Evolutionary conservation across 129 eudicot species (phyloP).

Genomic region (Tagetes erecta): DNA sequence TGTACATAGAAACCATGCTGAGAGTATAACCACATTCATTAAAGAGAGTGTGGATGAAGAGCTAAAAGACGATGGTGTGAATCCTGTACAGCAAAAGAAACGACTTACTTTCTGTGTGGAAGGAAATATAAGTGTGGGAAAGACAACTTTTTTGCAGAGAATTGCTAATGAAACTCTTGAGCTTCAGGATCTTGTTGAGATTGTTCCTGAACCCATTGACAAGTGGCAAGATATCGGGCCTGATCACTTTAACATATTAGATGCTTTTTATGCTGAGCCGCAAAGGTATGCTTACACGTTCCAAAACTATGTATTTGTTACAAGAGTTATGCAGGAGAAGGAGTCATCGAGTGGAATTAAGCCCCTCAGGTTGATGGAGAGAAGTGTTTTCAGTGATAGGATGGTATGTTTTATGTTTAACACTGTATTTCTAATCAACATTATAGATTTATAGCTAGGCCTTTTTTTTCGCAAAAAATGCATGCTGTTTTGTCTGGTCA

Average conservation of each 20-base stretch:
- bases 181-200: constrained; percentile 88
- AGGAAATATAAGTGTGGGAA: constrained; percentile 95
- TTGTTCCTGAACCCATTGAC: constrained; percentile 89
- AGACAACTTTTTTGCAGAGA: constrained; percentile 84
- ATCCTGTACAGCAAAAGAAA: constrained; percentile 40
- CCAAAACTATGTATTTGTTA: constrained; percentile 90
- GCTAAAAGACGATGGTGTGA: constrained; percentile 48
- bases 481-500: background rate
- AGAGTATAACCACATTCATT: constrained; percentile 82
- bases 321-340: constrained; percentile 94
- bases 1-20: constrained; percentile 85
- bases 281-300: constrained; percentile 90
- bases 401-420: constrained; percentile 52
- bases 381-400: constrained; percentile 93
- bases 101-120: constrained; percentile 88
- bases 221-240: constrained; percentile 96
- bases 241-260: constrained; percentile 83
- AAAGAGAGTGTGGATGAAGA: constrained; percentile 92
- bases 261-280: constrained; percentile 89
- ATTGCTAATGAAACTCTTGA: constrained; percentile 92
- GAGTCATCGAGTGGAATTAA: constrained; percentile 82
- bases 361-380: constrained; percentile 94
- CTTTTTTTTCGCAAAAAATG: background rate
- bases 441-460: background rate
- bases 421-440: background rate